A percentile compares a stretch with the other conserved stretches of the same genome.
Evolutionary conservation across 768 basidiomycete species (phyloP).

Genomic region (Lactifluus echinatus): DNA sequence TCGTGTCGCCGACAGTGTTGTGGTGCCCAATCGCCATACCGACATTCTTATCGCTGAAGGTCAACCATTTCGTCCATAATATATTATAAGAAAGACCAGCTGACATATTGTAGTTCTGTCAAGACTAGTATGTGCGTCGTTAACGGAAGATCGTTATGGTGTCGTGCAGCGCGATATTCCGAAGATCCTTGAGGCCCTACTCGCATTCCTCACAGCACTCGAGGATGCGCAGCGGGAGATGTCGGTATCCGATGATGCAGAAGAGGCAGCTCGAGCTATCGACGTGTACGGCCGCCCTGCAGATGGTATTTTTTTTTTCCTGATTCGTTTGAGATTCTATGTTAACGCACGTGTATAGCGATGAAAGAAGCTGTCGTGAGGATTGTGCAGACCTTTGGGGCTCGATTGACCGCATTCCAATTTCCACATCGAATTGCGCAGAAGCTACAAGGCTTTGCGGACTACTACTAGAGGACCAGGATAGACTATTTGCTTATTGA

Average conservation of each 20-base stretch:
- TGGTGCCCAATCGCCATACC: conserved; percentile 55
- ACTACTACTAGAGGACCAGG: conserved; percentile 38
- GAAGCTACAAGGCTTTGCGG: conserved; percentile 64
- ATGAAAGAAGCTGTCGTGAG: conserved; percentile 58
- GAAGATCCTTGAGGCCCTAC: conserved; percentile 66
- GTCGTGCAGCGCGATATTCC: conserved; percentile 82
- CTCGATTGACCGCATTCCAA: conserved; percentile 66
- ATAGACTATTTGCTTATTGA: not conserved
- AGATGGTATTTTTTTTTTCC: conserved; percentile 45
- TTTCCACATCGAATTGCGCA: conserved; percentile 61
- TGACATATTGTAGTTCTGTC: conserved; percentile 45
- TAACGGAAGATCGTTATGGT: conserved; percentile 75
- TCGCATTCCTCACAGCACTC: conserved; percentile 55
- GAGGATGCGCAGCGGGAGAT: conserved; percentile 58
- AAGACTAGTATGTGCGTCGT: conserved; percentile 58
- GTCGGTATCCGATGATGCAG: conserved; percentile 32
- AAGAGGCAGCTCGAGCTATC: conserved; percentile 47
- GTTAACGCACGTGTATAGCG: conserved; percentile 31
- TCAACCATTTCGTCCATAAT: conserved; percentile 22
- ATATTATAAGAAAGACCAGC: not conserved
- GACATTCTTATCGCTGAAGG: conserved; percentile 58
- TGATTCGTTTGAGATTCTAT: not conserved
- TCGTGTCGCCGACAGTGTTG: conserved; percentile 41
- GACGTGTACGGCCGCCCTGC: conserved; percentile 45
- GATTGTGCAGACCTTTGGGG: conserved; percentile 65